Conservation (phyloP, 169 alveolate species). For the Eimeria mitis region DNA sequence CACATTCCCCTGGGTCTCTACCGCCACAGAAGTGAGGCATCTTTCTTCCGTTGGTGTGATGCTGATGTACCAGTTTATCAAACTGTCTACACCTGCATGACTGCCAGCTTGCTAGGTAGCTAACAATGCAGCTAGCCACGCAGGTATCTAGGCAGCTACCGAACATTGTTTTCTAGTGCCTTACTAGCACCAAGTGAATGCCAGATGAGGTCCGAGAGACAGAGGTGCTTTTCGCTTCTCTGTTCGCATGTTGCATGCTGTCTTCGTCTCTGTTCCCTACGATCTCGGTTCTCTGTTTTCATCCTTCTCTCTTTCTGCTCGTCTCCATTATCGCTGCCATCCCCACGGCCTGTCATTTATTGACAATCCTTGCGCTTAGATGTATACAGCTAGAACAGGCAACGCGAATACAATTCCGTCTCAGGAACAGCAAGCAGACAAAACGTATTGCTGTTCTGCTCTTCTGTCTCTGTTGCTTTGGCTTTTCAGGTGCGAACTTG, state of each 20-base stretch:
- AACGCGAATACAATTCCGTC: background rate
- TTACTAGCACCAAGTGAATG: background rate
- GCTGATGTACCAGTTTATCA: background rate
- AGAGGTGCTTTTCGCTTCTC: background rate
- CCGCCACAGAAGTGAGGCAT: constrained; percentile 48
- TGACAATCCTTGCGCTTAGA: too few relatives aligned
- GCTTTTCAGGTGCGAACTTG: constrained; percentile 52
- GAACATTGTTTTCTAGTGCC: background rate
- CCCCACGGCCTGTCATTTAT: background rate
- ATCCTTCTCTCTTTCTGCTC: background rate
- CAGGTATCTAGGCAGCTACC: background rate
- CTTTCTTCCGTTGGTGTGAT: background rate
- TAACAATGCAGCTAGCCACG: background rate
- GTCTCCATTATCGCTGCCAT: background rate
- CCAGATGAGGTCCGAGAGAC: background rate
- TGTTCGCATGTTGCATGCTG: background rate
- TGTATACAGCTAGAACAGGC: background rate
- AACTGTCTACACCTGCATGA: background rate
- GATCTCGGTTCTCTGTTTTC: background rate
- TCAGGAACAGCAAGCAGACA: background rate
- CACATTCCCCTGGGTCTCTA: constrained; percentile 68
- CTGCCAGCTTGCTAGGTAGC: background rate
- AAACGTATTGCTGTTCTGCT: background rate
- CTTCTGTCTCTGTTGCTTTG: background rate
- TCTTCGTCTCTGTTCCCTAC: background rate